Conservation (phyloP, 495 filamentous ascomycete genomes). For the Aspergillus ellipticus region DNA sequence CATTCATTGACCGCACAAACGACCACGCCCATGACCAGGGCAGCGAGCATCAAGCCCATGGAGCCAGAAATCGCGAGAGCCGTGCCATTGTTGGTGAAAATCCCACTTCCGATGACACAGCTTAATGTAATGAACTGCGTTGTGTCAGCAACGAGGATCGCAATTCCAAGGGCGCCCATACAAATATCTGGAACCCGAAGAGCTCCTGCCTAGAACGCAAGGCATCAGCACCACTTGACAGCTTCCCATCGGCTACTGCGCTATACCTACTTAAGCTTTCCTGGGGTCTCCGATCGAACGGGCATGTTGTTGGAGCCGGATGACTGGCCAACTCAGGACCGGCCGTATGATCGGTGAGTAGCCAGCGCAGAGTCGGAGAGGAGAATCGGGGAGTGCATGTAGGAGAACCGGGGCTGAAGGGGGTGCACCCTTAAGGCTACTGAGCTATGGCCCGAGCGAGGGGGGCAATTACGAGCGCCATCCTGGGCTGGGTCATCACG, state of each 20-base stretch:
- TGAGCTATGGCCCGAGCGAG: too few relatives aligned
- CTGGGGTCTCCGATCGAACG: not conserved
- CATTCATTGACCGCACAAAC: not conserved
- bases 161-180: not conserved
- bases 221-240: not conserved
- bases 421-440: too few relatives aligned
- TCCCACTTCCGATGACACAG: not conserved
- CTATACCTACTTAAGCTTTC: not conserved
- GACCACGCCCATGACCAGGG: not conserved
- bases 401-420: too few relatives aligned
- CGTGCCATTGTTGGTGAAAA: not conserved
- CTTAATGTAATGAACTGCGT: not conserved
- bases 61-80: not conserved
- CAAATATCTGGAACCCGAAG: not conserved
- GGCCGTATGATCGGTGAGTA: not conserved
- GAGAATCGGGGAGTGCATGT: too few relatives aligned
- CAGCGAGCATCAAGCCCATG: not conserved
- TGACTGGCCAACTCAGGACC: not conserved
- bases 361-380: too few relatives aligned
- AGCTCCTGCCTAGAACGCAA: not conserved
- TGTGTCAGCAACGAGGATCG: not conserved
- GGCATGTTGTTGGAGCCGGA: not conserved
- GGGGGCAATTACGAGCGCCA: too few relatives aligned
- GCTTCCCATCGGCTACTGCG: not conserved
- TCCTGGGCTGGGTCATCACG: too few relatives aligned